A percentile compares a stretch with the other conserved stretches of the same genome.
Evolutionary conservation across 2,329 filamentous ascomycete genomes (phyloP).

Genomic region (Calonectria fujianensis): DNA sequence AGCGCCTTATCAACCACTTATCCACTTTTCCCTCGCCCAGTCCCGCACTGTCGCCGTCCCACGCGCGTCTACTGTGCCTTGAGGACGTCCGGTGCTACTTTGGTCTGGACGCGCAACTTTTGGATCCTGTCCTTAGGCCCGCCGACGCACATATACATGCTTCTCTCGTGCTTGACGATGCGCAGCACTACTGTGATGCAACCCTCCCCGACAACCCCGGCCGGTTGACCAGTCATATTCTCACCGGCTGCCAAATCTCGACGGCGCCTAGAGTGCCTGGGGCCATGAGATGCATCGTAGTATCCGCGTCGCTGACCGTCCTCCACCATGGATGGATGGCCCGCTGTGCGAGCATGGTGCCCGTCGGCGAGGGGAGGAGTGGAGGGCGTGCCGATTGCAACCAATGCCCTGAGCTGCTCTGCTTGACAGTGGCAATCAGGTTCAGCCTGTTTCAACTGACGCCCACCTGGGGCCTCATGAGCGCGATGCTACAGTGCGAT

Average conservation of each 20-base stretch:
- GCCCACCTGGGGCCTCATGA: slow-evolving; percentile 10
- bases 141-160: slow-evolving; percentile 24
- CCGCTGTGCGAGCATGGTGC: slow-evolving; percentile 11
- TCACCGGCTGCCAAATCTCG: slow-evolving; percentile 39
- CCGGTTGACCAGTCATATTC: slow-evolving; percentile 31
- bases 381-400: slow-evolving; percentile 18
- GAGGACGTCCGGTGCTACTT: slow-evolving; percentile 17
- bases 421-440: slow-evolving; percentile 12
- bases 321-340: slow-evolving; percentile 18
- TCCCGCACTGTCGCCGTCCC: slow-evolving; percentile 27
- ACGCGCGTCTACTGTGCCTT: slow-evolving; percentile 32
- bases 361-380: slow-evolving; percentile 3
- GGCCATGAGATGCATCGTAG: slow-evolving; percentile 42
- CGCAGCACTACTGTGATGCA: slow-evolving; percentile 35
- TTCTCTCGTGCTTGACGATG: slow-evolving; percentile 29
- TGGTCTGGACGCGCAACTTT: slow-evolving; percentile 22
- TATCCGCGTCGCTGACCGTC: slow-evolving; percentile 29
- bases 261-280: slow-evolving; percentile 21
- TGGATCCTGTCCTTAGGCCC: slow-evolving; percentile 22
- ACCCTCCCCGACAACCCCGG: slow-evolving; percentile 26
- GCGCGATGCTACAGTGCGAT: slow-evolving; percentile 21
- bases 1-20: slow-evolving; percentile 41
- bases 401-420: slow-evolving; percentile 7
- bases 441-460: slow-evolving; percentile 23
- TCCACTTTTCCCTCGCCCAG: slow-evolving; percentile 31